These are phyloP conservation scores for Solanum verrucosum DNA, from an alignment of 257 asterid species.

Conservation along the genomic window DNA sequence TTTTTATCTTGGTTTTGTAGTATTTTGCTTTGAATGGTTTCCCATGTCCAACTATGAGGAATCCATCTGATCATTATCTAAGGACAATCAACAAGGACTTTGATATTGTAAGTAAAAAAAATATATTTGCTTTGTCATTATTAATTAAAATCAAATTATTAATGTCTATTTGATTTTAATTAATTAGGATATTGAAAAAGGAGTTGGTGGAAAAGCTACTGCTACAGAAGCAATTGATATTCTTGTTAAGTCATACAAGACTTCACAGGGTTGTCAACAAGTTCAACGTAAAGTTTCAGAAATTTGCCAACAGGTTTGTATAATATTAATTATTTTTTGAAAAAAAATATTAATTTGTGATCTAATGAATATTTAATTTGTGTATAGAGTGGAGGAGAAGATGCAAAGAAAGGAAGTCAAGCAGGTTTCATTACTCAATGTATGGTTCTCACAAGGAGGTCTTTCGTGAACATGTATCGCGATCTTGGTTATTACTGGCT, in stretches of 20 bases:
- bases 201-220: conserved; percentile 13
- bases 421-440: conserved; percentile 46
- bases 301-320: conserved; percentile 24
- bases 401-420: conserved; percentile 23
- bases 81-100: conserved; percentile 56
- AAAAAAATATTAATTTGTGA: background rate
- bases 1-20: conserved; percentile 7
- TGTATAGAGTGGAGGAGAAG: conserved; percentile 11
- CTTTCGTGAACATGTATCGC: conserved; percentile 54
- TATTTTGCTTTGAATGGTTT: conserved; percentile 46
- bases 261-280: conserved; percentile 29
- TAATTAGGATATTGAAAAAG: conserved; percentile 52
- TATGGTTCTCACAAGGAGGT: conserved; percentile 39
- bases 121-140: background rate
- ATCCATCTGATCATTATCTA: conserved; percentile 57
- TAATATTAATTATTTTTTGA: background rate
- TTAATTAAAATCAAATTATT: background rate
- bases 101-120: conserved; percentile 20
- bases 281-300: conserved; percentile 24
- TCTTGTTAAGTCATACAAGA: conserved; percentile 36
- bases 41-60: conserved; percentile 53
- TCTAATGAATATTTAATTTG: background rate
- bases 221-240: conserved; percentile 31
- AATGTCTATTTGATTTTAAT: background rate
- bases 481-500: conserved; percentile 65